Evolutionary conservation across 2,329 filamentous ascomycete species (phyloP), one percentile per base, ranked within the genome.

Genomic region (Emergomyces pasteurianus): DNA sequence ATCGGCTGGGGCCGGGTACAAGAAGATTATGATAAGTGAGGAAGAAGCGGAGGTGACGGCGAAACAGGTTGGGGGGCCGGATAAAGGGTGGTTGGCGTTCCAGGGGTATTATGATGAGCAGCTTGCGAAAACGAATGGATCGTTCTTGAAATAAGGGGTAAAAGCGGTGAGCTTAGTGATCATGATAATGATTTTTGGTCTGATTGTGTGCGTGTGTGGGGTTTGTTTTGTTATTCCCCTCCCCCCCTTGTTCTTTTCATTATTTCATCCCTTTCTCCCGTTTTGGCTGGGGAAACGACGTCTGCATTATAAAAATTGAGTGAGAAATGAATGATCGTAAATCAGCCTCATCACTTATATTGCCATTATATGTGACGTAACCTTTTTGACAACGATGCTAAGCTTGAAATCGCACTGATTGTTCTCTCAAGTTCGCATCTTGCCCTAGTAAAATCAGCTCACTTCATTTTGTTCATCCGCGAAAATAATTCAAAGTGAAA

Each of bases 21-120:
- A 66, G 62, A 69, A 67, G 59, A 67, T 64, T 18, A 53, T 69
- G 34, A 68, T 69, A 58, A 59, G 49, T 28, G 67, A 69, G 34
- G 65, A 68, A 34, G 65, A 68, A 43, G 67, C 67, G 14, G 65
- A 63, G 59, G 66, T 65, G 52, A 65, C 67, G 1, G 65, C 64
- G 49, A 50, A 65, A 38, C 64, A 68, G 53, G 64, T 68, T 38
- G 65, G 67, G n/a, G 65, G 62, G 5, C 75, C 79, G 0, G 78
- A 78, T 67, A 82, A 81, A 65, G 80, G 79, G 0, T 82, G 78
- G 78, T 69, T 81, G 52, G 77, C 77, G 3, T 81, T 81, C 61
- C 80, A 82, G 65, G 75, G 76, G 12, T 81, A 82, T 63, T 82
- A 80, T 65, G 80, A 83, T 68, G 79, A 81, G 64, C 72, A 79